Percentiles rank a stretch among this genome's conserved stretches.
Evolutionary conservation across 768 basidiomycete species (phyloP).

Genomic region (Lanmaoa pseudosensibilis): DNA sequence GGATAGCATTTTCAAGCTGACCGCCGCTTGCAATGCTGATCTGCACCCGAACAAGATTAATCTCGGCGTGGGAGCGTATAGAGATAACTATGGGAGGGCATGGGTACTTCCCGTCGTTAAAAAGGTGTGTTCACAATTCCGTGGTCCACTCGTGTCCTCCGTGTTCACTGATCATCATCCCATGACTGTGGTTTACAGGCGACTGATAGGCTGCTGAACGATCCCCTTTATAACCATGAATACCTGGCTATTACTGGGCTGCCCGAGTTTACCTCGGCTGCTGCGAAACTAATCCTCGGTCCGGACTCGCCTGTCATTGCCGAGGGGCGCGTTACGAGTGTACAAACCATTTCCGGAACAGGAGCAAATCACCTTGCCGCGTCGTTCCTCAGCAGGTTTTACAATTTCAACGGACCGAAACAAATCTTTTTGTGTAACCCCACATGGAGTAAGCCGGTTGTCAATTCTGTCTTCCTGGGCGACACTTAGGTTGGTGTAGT

Average conservation of each 20-base stretch:
- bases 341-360: constrained; percentile 94
- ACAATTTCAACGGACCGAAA: constrained; percentile 64
- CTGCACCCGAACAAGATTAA: constrained; percentile 77
- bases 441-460: constrained; percentile 76
- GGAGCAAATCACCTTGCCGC: constrained; percentile 94
- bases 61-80: constrained; percentile 90
- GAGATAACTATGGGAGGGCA: constrained; percentile 83
- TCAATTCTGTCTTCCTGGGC: background rate
- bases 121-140: constrained; percentile 51
- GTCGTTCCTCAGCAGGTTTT: constrained; percentile 80
- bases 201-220: constrained; percentile 63
- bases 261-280: constrained; percentile 76
- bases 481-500: constrained; percentile 40
- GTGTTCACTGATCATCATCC: background rate
- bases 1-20: constrained; percentile 84
- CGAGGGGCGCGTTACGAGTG: constrained; percentile 71
- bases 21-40: constrained; percentile 86
- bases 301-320: constrained; percentile 65
- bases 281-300: constrained; percentile 82
- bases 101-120: constrained; percentile 93
- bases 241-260: constrained; percentile 91
- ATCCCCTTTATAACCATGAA: constrained; percentile 82
- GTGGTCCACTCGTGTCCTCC: background rate
- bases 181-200: constrained; percentile 49
- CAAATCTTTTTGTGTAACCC: constrained; percentile 86